Evolutionary conservation across 2,329 filamentous ascomycete genomes (phyloP), one percentile per base, ranked within the genome.

Genomic region (Sporothrix pseudoabietina): DNA sequence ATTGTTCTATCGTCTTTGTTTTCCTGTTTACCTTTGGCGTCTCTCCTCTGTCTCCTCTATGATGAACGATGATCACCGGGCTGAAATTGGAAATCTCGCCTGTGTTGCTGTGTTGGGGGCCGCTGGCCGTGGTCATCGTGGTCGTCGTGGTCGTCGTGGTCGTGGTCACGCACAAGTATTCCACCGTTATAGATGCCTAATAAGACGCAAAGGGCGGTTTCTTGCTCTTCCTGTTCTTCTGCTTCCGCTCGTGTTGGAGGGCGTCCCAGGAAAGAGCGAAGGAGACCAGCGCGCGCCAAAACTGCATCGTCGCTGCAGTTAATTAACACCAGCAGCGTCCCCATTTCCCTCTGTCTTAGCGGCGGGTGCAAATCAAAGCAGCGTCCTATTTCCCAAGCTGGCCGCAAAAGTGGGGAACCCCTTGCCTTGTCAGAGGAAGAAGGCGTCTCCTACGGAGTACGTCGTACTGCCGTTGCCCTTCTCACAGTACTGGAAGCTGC

Each of bases 331-430:
- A 39, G 59, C 55, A 73, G 68, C 63, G 55, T 59, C 69, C n/a
- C 69, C 69, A 57, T 57, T 71, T 49, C 69, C 52, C 59, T 32
- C 22, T 61, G 9, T 71, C 19, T 72, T 72, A 66, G 71, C 59
- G 71, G 70, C 71, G 71, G 71, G 57, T 72, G 59, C 47, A 63
- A 72, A 72, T 66, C 59, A 65, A 72, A 72, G 44, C 55, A 65
- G 57, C 57, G 26, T 22, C 35, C 26, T 4, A 26, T 26, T 26
- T 26, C 26, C 26, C 26, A 47, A 59, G 54, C 69, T 71, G 69
- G 35, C 54, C 69, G 39, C 39, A 69, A 71, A 57, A 71, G 69
- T 71, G 69, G 69, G 22, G 54, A 59, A 47, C 69, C 54, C 68
- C 54, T 69, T 69, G 66, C 66, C 66, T 69, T 49, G 65, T 68